A percentile compares a stretch with the other conserved stretches of the same genome.
phyloP scores from a whole-genome alignment of 768 basidiomycete species.

The Boletus reticulatus region DNA sequence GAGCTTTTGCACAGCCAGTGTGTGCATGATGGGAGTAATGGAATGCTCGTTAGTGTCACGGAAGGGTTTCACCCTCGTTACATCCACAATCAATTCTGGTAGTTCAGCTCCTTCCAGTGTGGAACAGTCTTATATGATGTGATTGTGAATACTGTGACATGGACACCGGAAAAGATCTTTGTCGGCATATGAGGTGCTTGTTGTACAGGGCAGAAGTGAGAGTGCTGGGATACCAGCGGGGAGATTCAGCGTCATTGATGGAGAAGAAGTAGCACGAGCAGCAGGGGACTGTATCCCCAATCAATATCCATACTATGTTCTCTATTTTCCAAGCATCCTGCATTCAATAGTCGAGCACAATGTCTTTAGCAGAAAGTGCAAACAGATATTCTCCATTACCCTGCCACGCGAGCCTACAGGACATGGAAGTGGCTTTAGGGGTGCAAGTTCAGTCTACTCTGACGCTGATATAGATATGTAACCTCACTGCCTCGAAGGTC shows the following conservation, averaged over 20 bases:
- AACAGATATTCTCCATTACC: slow-evolving; percentile 53
- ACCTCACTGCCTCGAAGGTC: no score
- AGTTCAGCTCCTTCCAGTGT: slow-evolving; percentile 26
- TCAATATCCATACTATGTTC: slow-evolving; percentile 46
- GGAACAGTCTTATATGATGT: slow-evolving; percentile 19
- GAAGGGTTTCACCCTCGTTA: slow-evolving; percentile 28
- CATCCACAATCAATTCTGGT: slow-evolving; percentile 16
- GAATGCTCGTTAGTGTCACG: slow-evolving; percentile 12
- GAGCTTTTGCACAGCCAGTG: slow-evolving; percentile 50
- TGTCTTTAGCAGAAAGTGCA: slow-evolving; percentile 44
- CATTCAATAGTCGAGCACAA: slow-evolving; percentile 49
- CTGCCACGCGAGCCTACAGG: slow-evolving; percentile 49
- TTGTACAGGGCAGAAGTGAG: slow-evolving; percentile 34
- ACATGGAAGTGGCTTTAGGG: no score
- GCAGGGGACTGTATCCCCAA: slow-evolving; percentile 37
- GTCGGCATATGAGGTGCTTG: slow-evolving; percentile 34
- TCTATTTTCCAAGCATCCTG: slow-evolving; percentile 47
- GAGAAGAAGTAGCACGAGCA: not conserved
- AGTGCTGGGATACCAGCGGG: slow-evolving; percentile 22
- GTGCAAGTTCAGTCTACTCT: no score
- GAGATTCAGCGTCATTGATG: slow-evolving; percentile 17
- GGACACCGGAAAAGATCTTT: slow-evolving; percentile 33
- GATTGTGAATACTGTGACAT: slow-evolving; percentile 36
- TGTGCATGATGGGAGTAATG: slow-evolving; percentile 43
- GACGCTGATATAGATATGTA: no score